Conservation (phyloP, 2,329 filamentous ascomycete genomes). For the Diplodia corticola region DNA sequence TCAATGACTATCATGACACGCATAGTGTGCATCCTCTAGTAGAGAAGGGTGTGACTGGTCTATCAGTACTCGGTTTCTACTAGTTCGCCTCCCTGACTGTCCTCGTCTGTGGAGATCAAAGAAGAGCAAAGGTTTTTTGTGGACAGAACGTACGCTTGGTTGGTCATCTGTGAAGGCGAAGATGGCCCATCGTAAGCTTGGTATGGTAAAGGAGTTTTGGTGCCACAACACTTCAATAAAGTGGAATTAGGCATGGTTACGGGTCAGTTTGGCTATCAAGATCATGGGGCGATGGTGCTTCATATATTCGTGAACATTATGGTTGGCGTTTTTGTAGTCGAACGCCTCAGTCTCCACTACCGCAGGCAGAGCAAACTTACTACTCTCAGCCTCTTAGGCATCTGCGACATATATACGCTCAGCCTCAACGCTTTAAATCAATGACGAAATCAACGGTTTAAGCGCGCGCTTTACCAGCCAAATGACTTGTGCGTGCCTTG, state of each 20-base stretch:
- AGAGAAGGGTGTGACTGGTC: constrained; percentile 29
- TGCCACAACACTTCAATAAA: no score
- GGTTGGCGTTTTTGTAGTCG: no score
- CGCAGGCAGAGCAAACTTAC: no score
- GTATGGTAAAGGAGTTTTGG: no score
- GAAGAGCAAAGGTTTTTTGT: constrained; percentile 34
- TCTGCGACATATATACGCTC: neutral
- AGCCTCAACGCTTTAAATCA: neutral
- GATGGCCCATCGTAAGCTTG: no score
- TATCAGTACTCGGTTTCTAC: constrained; percentile 30
- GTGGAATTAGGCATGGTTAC: neutral
- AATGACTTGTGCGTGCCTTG: neutral
- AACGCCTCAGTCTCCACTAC: no score
- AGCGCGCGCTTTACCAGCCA: neutral
- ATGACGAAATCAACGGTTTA: neutral
- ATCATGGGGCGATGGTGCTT: no score
- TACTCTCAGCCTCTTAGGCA: neutral
- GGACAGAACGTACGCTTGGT: constrained; percentile 26
- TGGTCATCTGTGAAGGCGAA: constrained; percentile 23
- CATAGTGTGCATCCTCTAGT: constrained; percentile 34
- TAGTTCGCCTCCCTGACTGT: constrained; percentile 32
- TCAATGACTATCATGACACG: constrained; percentile 33
- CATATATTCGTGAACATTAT: no score
- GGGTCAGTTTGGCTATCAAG: no score
- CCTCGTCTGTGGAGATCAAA: constrained; percentile 36